Percentiles rank a stretch among this genome's conserved stretches.
Conservation (phyloP, 2,329 filamentous ascomycete species). For the Phyllachora maydis region DNA sequence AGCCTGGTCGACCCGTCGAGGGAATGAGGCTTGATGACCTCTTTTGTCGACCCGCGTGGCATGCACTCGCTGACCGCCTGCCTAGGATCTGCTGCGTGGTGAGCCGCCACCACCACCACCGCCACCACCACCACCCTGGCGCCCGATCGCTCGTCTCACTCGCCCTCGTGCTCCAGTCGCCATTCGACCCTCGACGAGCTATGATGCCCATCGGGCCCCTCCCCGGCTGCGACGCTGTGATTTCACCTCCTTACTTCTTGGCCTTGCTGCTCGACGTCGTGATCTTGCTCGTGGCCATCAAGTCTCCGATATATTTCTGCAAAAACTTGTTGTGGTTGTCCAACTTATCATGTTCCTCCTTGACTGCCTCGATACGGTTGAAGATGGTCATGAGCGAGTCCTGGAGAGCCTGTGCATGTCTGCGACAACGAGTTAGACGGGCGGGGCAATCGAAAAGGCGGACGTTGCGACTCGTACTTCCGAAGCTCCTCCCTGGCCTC, state of each 20-base stretch:
- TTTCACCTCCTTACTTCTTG: constrained; percentile 26
- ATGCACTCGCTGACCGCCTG: no score
- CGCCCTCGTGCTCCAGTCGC: no score
- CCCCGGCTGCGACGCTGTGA: no score
- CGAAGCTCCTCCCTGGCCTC: constrained; percentile 52
- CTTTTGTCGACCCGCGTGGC: no score
- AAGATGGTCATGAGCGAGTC: constrained; percentile 77
- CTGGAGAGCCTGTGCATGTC: constrained; percentile 76
- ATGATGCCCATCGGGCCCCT: no score
- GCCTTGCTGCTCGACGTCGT: constrained; percentile 31
- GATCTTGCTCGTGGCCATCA: constrained; percentile 73
- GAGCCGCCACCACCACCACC: no score
- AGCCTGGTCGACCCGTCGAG: no score
- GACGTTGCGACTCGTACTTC: constrained; percentile 18
- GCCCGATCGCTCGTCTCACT: no score
- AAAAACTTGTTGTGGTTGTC: constrained; percentile 94
- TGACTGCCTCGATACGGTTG: constrained; percentile 84
- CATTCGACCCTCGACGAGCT: no score
- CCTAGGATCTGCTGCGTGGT: no score
- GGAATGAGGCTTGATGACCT: no score
- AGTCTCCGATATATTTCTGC: constrained; percentile 92
- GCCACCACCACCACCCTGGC: no score
- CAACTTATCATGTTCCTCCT: constrained; percentile 87
- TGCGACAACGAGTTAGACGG: constrained; percentile 15
- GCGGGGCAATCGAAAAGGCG: neutral